Conservation (phyloP, 306 rosid species). For the Quercus bicolor region DNA sequence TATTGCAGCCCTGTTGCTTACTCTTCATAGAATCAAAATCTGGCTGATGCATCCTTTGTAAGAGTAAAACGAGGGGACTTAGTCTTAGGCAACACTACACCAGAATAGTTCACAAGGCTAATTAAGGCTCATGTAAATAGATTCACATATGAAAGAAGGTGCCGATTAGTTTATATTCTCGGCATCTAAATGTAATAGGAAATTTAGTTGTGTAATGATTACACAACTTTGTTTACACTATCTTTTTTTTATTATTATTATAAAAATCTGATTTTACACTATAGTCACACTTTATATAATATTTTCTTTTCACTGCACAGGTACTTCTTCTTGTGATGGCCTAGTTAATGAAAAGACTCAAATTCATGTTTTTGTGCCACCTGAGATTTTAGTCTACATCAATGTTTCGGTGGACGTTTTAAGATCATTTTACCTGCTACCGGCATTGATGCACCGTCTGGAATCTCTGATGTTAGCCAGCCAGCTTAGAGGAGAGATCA, state of each 20-base stretch:
- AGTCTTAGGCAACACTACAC: background rate
- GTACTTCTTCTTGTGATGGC: slow-evolving; percentile 15
- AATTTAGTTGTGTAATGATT: background rate
- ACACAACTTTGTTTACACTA: too few species aligned
- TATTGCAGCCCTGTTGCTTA: too few species aligned
- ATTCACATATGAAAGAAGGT: background rate
- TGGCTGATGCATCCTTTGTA: too few species aligned
- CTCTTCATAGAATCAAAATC: background rate
- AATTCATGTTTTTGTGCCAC: slow-evolving; percentile 72
- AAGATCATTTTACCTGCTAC: slow-evolving; percentile 75
- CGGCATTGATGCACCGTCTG: slow-evolving; percentile 79
- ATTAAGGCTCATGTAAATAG: background rate
- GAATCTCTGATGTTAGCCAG: slow-evolving; percentile 83
- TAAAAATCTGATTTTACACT: background rate
- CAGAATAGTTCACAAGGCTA: background rate
- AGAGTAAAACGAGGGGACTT: too few species aligned
- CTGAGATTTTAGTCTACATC: slow-evolving; percentile 68
- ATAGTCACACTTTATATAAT: slow-evolving; percentile 8
- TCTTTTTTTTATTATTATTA: too few species aligned
- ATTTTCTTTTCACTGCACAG: slow-evolving; percentile 32
- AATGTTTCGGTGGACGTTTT: slow-evolving; percentile 53
- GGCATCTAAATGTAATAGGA: background rate
- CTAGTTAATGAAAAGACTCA: slow-evolving; percentile 47
- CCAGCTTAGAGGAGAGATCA: slow-evolving; percentile 80
- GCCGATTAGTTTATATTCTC: background rate